phyloP scores from a whole-genome alignment of 1,139 yeast species.

The Blastobotrys persicus region DNA sequence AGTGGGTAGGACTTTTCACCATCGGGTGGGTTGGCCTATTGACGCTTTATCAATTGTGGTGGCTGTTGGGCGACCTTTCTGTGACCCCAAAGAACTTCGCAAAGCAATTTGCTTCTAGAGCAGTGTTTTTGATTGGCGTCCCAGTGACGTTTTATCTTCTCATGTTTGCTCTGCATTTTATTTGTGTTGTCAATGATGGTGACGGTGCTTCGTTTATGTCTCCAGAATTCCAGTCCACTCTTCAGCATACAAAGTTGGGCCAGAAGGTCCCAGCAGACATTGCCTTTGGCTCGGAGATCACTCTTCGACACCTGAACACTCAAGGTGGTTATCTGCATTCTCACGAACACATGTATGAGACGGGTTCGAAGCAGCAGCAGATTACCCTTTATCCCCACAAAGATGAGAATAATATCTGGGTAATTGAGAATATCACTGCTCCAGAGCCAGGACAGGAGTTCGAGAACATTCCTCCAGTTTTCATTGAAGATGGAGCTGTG shows the following conservation, averaged over 20 bases:
- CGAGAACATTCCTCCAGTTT: conserved; percentile 42
- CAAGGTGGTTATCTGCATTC: conserved; percentile 96
- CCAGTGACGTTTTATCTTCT: conserved; percentile 66
- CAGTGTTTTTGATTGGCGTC: conserved; percentile 59
- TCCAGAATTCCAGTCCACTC: conserved; percentile 79
- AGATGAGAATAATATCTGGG: conserved; percentile 86
- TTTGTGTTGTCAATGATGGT: conserved; percentile 67
- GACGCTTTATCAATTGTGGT: conserved; percentile 81
- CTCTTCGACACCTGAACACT: conserved; percentile 79
- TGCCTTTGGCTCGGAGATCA: conserved; percentile 78
- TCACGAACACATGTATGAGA: conserved; percentile 77
- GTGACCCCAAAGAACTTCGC: conserved; percentile 51
- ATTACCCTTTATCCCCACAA: conserved; percentile 85
- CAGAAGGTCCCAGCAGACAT: conserved; percentile 71
- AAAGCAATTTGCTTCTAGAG: conserved; percentile 57
- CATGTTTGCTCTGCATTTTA: conserved; percentile 80
- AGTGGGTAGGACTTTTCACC: conserved; percentile 97
- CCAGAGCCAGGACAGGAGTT: conserved; percentile 33
- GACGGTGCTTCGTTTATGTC: conserved; percentile 90
- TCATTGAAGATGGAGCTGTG: conserved; percentile 71
- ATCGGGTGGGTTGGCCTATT: conserved; percentile 84
- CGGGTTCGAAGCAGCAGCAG: conserved; percentile 96
- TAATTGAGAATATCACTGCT: conserved; percentile 32
- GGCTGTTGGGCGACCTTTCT: conserved; percentile 78
- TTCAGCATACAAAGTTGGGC: conserved; percentile 71